These are phyloP conservation scores for Chrysoporthe deuterocubensis DNA, from an alignment of 2,329 filamentous ascomycete genomes.

Conservation along the genomic window DNA sequence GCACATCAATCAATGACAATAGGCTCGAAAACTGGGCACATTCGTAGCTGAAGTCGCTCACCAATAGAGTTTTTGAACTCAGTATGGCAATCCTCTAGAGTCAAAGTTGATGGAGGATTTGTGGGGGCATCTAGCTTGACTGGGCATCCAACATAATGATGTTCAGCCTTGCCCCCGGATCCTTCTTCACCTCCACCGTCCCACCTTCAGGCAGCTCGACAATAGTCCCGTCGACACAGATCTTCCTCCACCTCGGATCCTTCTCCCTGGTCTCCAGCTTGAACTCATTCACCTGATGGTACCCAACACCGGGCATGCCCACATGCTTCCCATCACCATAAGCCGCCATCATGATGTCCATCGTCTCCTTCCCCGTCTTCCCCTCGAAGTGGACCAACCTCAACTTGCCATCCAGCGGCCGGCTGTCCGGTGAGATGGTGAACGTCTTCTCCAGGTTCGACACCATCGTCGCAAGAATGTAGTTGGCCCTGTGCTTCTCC, in stretches of 20 bases:
- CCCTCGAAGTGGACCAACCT: slow-evolving; percentile 76
- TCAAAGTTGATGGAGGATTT: too few species aligned
- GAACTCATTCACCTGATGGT: slow-evolving; percentile 71
- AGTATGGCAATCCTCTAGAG: too few species aligned
- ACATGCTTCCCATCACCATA: slow-evolving; percentile 64
- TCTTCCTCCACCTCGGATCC: slow-evolving; percentile 76
- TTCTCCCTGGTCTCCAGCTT: slow-evolving; percentile 69
- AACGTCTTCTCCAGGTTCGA: slow-evolving; percentile 83
- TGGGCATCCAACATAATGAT: slow-evolving; percentile 45
- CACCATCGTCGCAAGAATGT: slow-evolving; percentile 76
- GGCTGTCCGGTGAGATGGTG: slow-evolving; percentile 75
- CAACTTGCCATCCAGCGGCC: slow-evolving; percentile 72
- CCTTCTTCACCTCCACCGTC: slow-evolving; percentile 67
- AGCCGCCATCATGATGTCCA: slow-evolving; percentile 75
- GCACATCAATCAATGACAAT: too few species aligned
- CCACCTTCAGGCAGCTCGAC: slow-evolving; percentile 73
- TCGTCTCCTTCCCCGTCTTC: slow-evolving; percentile 65
- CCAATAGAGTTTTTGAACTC: too few species aligned
- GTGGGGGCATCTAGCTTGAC: neutral
- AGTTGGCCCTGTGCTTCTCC: slow-evolving; percentile 57
- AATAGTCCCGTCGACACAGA: slow-evolving; percentile 93
- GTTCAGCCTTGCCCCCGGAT: slow-evolving; percentile 45
- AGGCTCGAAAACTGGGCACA: too few species aligned
- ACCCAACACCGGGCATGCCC: slow-evolving; percentile 62
- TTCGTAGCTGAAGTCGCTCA: too few species aligned